Base-by-base conservation (phyloP, 176 grass and related monocot genomes). In the Miscanthus lutarioriparius region DNA sequence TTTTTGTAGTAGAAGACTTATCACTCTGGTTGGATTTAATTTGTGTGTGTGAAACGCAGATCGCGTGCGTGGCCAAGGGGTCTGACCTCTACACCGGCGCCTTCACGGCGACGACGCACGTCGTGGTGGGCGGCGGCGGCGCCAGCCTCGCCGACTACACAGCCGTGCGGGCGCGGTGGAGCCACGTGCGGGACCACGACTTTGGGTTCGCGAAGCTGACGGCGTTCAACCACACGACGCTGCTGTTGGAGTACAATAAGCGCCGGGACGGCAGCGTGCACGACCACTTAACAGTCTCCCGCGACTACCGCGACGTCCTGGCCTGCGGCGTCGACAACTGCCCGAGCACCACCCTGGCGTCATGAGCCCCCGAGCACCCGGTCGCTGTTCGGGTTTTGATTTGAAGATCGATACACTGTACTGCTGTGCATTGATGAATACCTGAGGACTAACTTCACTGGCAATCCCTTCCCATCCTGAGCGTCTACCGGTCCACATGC, bases 121-220 rank as follows among this genome's bases (percentile, higher is more conserved):
- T 98, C n/a, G 96, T 95, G 40, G 93, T 90, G 23, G 96, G 96
- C 53, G 93, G 96, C 28, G 92, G 95, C 32, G 96, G 91, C n/a
- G 81, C 87, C n/a, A 73, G 82, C 89, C 91, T 95, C 13, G 85
- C 91, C 35, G 82, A 87, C 22, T 98, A 94, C 80, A 64, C 91
- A 15, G 49, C 74, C 35, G 78, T 27, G 49, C 75, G 68, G 35
- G 67, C 89, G 66, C 76, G 88, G 39, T 98, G 96, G 87, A 98
- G 96, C 86, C 83, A 91, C 80, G 90, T 79, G 59, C 96, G 56
- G 76, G 96, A 98, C 87, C 86, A 65, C 38, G 91, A 98, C 83
- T 93, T 69, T 38, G 93, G 96, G 38, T 98, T 93, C 80, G 87
- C 86, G 22, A 98, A 98, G 79, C 76, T 98, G 36, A 89, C 93